These are phyloP conservation scores for Cercospora sp. DNA, from an alignment of 2,329 filamentous ascomycete genomes.

Conservation along the genomic window DNA sequence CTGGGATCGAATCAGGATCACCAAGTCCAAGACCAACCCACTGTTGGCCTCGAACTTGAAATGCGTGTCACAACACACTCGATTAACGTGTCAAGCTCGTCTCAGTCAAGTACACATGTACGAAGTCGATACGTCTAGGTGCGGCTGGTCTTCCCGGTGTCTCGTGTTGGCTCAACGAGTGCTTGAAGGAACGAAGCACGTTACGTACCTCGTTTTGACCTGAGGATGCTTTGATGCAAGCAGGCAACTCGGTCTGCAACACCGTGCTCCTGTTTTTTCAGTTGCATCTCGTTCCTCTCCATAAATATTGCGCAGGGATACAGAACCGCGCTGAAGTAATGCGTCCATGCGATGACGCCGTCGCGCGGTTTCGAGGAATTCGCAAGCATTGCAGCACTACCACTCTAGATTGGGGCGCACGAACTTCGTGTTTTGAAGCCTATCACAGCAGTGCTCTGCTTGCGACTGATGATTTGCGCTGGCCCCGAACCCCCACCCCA, in stretches of 20 bases:
- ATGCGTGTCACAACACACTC: background rate
- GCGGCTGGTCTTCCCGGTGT: background rate
- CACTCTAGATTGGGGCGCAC: background rate
- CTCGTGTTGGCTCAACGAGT: background rate
- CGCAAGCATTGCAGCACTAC: background rate
- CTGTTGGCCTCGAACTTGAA: background rate
- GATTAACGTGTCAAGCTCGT: background rate
- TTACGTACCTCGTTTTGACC: background rate
- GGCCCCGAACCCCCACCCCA: background rate
- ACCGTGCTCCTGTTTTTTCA: background rate
- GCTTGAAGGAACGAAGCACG: background rate
- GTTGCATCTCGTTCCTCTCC: background rate
- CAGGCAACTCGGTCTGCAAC: background rate
- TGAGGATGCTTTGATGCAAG: background rate
- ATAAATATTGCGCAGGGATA: background rate
- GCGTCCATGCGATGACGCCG: background rate
- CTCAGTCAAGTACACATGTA: background rate
- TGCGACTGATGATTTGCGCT: background rate
- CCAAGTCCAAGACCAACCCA: background rate
- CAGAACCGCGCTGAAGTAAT: background rate
- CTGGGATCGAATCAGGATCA: background rate
- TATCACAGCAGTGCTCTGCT: background rate
- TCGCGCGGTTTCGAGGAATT: background rate
- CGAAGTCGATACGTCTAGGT: background rate
- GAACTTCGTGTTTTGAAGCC: background rate